phyloP scores from a whole-genome alignment of 768 basidiomycete species.

The Phylloporus sp. region DNA sequence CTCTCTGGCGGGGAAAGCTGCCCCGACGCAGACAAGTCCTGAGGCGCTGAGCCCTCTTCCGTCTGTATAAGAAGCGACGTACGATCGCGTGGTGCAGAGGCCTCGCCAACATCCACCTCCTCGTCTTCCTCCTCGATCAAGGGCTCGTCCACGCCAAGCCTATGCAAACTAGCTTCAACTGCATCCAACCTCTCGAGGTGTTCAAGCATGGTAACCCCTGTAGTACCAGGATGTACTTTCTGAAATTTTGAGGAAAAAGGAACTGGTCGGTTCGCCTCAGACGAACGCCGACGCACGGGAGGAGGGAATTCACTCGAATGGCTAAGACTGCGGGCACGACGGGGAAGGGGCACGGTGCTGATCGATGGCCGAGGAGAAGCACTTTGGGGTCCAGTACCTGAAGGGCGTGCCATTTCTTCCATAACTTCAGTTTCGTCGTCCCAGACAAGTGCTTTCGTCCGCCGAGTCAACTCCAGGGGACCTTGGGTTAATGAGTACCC shows the following conservation, averaged over 20 bases:
- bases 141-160: slow-evolving; percentile 59
- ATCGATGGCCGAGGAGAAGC: slow-evolving; percentile 59
- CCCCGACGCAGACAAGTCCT: slow-evolving; percentile 32
- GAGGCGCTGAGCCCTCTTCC: slow-evolving; percentile 13
- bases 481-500: slow-evolving; percentile 39
- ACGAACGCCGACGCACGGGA: slow-evolving; percentile 57
- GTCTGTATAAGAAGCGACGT: slow-evolving; percentile 29
- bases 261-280: slow-evolving; percentile 66
- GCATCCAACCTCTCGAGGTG: slow-evolving; percentile 82
- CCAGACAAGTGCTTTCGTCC: slow-evolving; percentile 77
- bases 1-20: slow-evolving; percentile 56
- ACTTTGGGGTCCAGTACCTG: slow-evolving; percentile 31
- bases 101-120: slow-evolving; percentile 62
- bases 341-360: slow-evolving; percentile 54
- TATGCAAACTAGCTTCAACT: slow-evolving; percentile 72
- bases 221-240: slow-evolving; percentile 78
- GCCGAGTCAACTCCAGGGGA: slow-evolving; percentile 85
- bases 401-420: slow-evolving; percentile 42
- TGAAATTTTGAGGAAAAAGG: slow-evolving; percentile 83
- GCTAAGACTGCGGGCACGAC: slow-evolving; percentile 54
- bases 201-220: slow-evolving; percentile 79
- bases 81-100: slow-evolving; percentile 24
- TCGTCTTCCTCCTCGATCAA: slow-evolving; percentile 47
- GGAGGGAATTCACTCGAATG: slow-evolving; percentile 67
- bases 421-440: slow-evolving; percentile 77